Percentiles rank a stretch among this genome's conserved stretches.
Evolutionary conservation across 78 protist genomes (phyloP).

Genomic region (slime mould (Dictyostelium discoideum)): DNA sequence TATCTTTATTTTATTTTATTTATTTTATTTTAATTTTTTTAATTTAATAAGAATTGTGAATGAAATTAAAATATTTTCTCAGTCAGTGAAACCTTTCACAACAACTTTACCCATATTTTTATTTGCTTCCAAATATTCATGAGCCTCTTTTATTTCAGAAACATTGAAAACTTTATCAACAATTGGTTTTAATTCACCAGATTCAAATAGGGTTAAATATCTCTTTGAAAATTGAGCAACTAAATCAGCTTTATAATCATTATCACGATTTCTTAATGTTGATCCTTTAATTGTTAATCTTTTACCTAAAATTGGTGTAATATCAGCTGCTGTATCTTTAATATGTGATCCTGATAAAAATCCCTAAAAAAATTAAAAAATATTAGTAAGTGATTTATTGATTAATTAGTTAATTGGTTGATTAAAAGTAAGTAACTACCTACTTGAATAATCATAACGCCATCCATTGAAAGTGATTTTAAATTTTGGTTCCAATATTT

Average conservation of each 20-base stretch:
- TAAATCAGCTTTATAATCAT: constrained; percentile 49
- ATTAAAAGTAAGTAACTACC: no score
- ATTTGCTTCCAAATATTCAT: constrained; percentile 58
- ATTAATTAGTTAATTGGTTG: no score
- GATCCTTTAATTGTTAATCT: constrained; percentile 74
- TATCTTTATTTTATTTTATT: no score
- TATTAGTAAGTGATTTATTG: neutral
- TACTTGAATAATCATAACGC: constrained; percentile 66
- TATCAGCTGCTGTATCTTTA: constrained; percentile 20
- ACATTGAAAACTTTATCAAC: constrained; percentile 51
- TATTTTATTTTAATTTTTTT: no score
- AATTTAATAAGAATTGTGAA: no score
- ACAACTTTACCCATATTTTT: constrained; percentile 72
- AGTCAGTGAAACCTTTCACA: constrained; percentile 17
- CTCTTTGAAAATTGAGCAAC: neutral
- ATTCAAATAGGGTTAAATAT: constrained; percentile 15
- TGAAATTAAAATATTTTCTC: no score
- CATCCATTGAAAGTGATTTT: constrained; percentile 67
- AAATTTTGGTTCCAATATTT: constrained; percentile 81
- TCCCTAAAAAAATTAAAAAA: neutral
- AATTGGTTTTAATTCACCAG: constrained; percentile 58
- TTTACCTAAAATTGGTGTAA: constrained; percentile 42
- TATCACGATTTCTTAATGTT: constrained; percentile 74
- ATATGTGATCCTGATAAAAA: constrained; percentile 37
- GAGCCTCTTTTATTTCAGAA: constrained; percentile 71